phyloP scores from a whole-genome alignment of 805 yeast genomes.

The Hanseniaspora opuntiae region DNA sequence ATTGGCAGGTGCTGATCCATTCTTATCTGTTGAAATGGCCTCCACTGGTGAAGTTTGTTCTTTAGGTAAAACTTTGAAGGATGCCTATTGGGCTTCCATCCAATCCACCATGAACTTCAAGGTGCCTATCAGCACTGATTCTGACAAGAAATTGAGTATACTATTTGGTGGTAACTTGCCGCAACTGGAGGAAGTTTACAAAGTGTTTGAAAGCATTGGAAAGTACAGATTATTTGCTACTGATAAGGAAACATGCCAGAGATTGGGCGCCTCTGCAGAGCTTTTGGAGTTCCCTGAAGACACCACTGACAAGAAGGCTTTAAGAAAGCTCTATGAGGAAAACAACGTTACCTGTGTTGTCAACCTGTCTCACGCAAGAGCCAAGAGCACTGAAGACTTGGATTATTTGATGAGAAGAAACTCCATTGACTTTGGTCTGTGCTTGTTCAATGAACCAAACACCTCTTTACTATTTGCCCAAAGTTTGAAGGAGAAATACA shows the following conservation, averaged over 20 bases:
- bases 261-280: constrained; percentile 39
- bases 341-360: constrained; percentile 76
- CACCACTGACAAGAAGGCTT: constrained; percentile 47
- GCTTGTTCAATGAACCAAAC: constrained; percentile 91
- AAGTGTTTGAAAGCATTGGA: constrained; percentile 43
- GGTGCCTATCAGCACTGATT: constrained; percentile 58
- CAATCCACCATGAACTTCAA: constrained; percentile 96
- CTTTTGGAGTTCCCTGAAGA: constrained; percentile 79
- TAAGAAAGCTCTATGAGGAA: constrained; percentile 84
- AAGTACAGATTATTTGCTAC: constrained; percentile 79
- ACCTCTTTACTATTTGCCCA: constrained; percentile 78
- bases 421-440: constrained; percentile 95
- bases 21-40: constrained; percentile 97
- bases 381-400: constrained; percentile 68
- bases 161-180: constrained; percentile 88
- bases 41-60: constrained; percentile 98
- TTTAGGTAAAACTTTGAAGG: constrained; percentile 71
- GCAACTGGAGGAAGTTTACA: constrained; percentile 62
- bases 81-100: constrained; percentile 95
- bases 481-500: constrained; percentile 60
- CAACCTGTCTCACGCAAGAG: constrained; percentile 83
- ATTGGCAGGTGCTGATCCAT: constrained; percentile 98
- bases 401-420: constrained; percentile 98
- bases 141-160: constrained; percentile 35
- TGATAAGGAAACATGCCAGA: constrained; percentile 49